Conservation (phyloP, 1,284 basidiomycete species). For the Ceratobasidium sp. region DNA sequence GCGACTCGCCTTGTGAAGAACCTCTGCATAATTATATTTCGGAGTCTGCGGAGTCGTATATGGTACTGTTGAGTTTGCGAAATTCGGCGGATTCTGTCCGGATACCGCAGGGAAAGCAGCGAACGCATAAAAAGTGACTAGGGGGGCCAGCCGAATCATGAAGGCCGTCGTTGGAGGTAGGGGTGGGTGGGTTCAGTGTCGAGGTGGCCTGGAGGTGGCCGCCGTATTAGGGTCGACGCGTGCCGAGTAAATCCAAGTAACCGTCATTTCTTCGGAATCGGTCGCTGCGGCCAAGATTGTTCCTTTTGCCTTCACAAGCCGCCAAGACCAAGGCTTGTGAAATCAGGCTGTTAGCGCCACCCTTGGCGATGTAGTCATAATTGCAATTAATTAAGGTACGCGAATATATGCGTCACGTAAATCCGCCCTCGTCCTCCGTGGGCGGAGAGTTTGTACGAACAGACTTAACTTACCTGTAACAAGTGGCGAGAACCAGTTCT, state of each 20-base stretch:
- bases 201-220: not conserved
- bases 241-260: not conserved
- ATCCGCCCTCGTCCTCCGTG: no score
- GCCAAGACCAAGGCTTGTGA: no score
- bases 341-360: no score
- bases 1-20: slow-evolving; percentile 45
- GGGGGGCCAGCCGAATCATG: not conserved
- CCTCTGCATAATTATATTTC: slow-evolving; percentile 49
- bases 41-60: slow-evolving; percentile 43
- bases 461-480: no score
- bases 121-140: not conserved
- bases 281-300: not conserved
- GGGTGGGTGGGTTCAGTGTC: not conserved
- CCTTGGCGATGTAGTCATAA: no score
- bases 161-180: no score
- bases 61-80: slow-evolving; percentile 46
- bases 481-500: no score
- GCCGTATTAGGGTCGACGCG: not conserved
- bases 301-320: not conserved
- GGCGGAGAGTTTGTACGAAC: no score
- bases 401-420: no score
- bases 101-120: not conserved
- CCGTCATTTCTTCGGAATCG: not conserved
- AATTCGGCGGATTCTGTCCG: slow-evolving; percentile 44
- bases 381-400: no score